Base-by-base conservation (phyloP, 108 stramenopile genomes). In the Skeletonema tropicum region DNA sequence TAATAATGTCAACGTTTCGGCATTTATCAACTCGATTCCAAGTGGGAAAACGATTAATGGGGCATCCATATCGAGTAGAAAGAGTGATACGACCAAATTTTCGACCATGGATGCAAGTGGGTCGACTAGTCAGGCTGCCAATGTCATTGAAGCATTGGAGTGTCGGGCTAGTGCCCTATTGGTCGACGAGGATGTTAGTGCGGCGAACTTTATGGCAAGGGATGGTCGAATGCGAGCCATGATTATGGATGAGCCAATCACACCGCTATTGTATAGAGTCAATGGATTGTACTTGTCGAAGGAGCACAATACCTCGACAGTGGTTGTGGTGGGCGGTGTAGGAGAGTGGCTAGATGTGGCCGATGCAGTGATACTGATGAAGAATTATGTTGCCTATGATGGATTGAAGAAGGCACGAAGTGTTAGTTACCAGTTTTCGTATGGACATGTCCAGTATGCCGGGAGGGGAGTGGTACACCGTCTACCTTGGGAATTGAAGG, bases 281-380 rank as follows among this genome's bases (percentile, higher is more conserved):
- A 91, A 92, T 81, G 93, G 93, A 0, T 65, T 96, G 41, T 93
- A 82, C 68, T 64, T 87, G 8, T 64, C 85, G 13, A 82, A 71
- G 61, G 75, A 83, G 58, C 85, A 83, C 45, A 87, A 90, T 7
- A 87, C 97, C 5, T 97, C 96, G 0, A 95, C 94, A 4, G 81
- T 98, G 26, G 87, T 98, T 14, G 98, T 98, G 4, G 93, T 98
- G n/a, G 98, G 98, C n/a, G 98, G 98, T 21, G 94, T 94, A 33
- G 98, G 98, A 3, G 98, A 98, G 73, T 98, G 94, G 91, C 82
- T 98, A 19, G 97, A 98, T 63, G 96, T 97, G 21, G 92, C 97
- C 3, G 88, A 97, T 77, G 83, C 88, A 2, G 96, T 97, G 2
- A 76, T 97, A 45, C 71, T 95, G 64, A 85, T 97, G 89, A 87